Evolutionary conservation across 2,329 filamentous ascomycete species (phyloP).

Genomic region (Hymenoscyphus fraxineus): DNA sequence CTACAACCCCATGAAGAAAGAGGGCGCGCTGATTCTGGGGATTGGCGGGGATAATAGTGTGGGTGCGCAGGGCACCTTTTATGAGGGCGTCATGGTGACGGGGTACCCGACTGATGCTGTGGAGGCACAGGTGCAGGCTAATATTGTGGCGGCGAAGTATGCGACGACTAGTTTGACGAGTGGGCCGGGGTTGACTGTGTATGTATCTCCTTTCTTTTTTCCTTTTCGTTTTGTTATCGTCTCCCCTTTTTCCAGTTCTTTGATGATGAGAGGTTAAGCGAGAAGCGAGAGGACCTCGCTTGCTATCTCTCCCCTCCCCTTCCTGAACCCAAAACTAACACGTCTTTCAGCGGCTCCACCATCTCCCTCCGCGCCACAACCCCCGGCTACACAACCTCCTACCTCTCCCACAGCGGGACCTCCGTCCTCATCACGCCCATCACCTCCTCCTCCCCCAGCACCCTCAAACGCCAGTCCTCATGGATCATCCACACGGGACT

Average conservation of each 20-base stretch:
- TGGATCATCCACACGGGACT: conserved; percentile 54
- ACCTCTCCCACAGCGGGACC: conserved; percentile 51
- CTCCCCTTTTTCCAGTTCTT: too few species aligned
- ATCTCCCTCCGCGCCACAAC: conserved; percentile 56
- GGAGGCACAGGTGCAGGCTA: conserved; percentile 55
- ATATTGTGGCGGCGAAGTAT: conserved; percentile 59
- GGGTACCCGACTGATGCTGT: conserved; percentile 58
- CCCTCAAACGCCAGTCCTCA: conserved; percentile 49
- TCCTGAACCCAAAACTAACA: too few species aligned
- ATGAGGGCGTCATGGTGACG: conserved; percentile 62
- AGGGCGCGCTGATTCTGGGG: conserved; percentile 65
- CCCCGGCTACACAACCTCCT: conserved; percentile 49
- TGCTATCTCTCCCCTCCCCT: too few species aligned
- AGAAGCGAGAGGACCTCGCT: too few species aligned
- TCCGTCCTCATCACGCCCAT: conserved; percentile 49
- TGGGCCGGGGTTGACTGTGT: conserved; percentile 35
- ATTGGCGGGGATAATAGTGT: conserved; percentile 58
- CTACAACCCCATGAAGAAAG: conserved; percentile 58
- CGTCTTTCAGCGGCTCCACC: conserved; percentile 40
- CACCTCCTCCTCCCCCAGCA: conserved; percentile 45
- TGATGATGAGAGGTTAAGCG: too few species aligned
- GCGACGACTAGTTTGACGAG: conserved; percentile 45
- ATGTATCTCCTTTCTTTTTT: too few species aligned
- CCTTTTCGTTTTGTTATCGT: too few species aligned
- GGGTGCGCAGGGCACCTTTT: conserved; percentile 61